Conservation (phyloP, 805 yeast genomes). For the Hagleromyces aurorensis region DNA sequence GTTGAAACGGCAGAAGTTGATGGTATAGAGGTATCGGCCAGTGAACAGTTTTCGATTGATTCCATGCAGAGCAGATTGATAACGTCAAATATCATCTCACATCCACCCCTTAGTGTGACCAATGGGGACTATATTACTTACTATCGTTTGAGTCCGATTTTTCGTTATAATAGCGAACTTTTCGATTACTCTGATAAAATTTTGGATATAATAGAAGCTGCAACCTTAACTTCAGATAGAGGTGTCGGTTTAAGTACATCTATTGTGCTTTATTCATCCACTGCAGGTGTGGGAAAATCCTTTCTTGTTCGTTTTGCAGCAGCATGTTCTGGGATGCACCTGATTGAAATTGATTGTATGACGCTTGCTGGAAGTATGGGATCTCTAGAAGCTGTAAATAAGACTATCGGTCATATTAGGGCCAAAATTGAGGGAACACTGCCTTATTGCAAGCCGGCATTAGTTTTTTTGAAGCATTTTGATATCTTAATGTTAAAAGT, state of each 20-base stretch:
- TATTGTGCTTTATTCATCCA: conserved; percentile 56
- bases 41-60: conserved; percentile 51
- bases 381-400: conserved; percentile 64
- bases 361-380: conserved; percentile 37
- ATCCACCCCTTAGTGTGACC: conserved; percentile 29
- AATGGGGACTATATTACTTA: conserved; percentile 40
- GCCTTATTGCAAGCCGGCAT: conserved; percentile 36
- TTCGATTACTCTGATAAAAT: conserved; percentile 47
- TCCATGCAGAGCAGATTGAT: conserved; percentile 60
- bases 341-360: conserved; percentile 62
- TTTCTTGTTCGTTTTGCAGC: conserved; percentile 51
- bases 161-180: conserved; percentile 29
- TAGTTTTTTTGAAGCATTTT: conserved; percentile 61
- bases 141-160: conserved; percentile 36
- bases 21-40: conserved; percentile 7
- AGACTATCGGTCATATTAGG: conserved; percentile 66
- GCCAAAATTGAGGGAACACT: conserved; percentile 68
- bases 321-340: conserved; percentile 53
- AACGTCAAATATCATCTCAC: conserved; percentile 51
- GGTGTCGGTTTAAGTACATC: conserved; percentile 46
- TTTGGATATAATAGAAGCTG: conserved; percentile 47
- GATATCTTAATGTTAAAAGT: conserved; percentile 64
- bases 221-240: conserved; percentile 28
- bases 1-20: conserved; percentile 41
- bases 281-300: conserved; percentile 74